Conservation (phyloP, 495 filamentous ascomycete genomes). For the Arthonia radiata region DNA sequence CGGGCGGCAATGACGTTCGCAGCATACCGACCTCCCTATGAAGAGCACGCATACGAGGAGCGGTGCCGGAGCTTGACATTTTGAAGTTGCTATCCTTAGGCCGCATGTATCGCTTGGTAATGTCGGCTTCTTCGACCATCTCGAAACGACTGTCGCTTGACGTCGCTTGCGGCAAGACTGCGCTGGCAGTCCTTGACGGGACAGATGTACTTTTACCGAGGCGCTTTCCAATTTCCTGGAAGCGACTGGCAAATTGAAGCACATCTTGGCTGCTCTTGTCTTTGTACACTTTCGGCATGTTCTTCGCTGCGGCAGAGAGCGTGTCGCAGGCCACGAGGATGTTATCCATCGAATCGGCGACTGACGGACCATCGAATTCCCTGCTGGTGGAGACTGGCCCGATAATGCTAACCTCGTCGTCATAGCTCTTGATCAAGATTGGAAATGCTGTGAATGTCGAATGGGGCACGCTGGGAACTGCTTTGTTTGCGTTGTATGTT, state of each 20-base stretch:
- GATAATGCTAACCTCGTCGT: constrained; percentile 1
- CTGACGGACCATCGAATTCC: too few relatives aligned
- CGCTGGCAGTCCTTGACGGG: constrained; percentile 16
- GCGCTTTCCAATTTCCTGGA: constrained; percentile 2
- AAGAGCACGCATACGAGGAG: constrained; percentile 26
- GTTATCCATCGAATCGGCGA: too few relatives aligned
- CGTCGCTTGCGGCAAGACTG: too few relatives aligned
- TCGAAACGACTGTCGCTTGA: too few relatives aligned
- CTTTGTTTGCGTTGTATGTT: constrained; percentile 6
- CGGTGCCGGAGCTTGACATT: constrained; percentile 4
- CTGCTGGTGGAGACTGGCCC: background rate
- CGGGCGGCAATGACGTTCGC: constrained; percentile 25
- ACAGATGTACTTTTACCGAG: constrained; percentile 9
- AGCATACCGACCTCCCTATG: constrained; percentile 26
- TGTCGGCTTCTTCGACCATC: constrained; percentile 15
- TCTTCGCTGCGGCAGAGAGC: too few relatives aligned
- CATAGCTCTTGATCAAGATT: background rate
- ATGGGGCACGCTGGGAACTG: constrained; percentile 6
- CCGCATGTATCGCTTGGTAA: constrained; percentile 10
- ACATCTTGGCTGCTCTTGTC: too few relatives aligned
- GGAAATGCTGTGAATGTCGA: constrained; percentile 3
- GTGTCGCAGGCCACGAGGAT: too few relatives aligned
- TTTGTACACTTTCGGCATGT: too few relatives aligned
- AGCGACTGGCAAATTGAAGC: constrained; percentile 3
- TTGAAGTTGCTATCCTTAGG: constrained; percentile 3